Base-by-base conservation (phyloP, 208 protist species). In the Trypanosoma platydactyli region DNA sequence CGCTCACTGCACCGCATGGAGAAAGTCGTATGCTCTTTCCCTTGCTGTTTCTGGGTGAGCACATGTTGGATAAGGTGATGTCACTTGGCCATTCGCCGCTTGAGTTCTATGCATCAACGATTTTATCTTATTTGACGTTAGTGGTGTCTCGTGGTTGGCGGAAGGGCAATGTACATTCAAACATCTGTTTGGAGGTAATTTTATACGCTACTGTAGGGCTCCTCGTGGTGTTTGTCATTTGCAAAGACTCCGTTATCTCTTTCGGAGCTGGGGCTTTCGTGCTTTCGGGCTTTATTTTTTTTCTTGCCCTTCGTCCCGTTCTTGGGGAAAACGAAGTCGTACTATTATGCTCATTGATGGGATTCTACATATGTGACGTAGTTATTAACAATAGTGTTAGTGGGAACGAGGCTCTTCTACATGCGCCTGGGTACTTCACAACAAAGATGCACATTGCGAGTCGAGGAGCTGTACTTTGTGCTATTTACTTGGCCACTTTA, bases 241-340 rank as follows among this genome's bases (percentile, higher is more conserved):
- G 15, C 40, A 80, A 81, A 50, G 89, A 92, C 54, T 77, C 71
- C 29, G 80, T 86, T 11, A 61, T 91, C 35, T 88, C 77, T 0
- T 56, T 95, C 40, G 85, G 83, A 29, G 79, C 73, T n/a, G 61
- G 75, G 11, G 84, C 68, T 3, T 95, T 86, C 77, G 85, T 92
- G 2, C 58, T 82, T 12, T 56, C 67, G 0, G 87, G 87, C 6
- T 81, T 89, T 76, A 49, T 80, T 30, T 88, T 92, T 63, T 94
- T 82, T 52, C 42, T 88, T 27, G 77, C 79, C 50, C 68, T 95
- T 18, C 64, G 48, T 5, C 73, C 70, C 1, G 25, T 77, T 4
- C 51, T 95, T 6, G 85, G 81, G 5, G 86, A 92, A 27, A 94
- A 91, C 69, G 90, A 95, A 45, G 82, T 85, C 3, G 81, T 92